A percentile compares a stretch with the other conserved stretches of the same genome.
Conservation (phyloP, 2,329 filamentous ascomycete species). For the Pseudopithomyces chartarum region DNA sequence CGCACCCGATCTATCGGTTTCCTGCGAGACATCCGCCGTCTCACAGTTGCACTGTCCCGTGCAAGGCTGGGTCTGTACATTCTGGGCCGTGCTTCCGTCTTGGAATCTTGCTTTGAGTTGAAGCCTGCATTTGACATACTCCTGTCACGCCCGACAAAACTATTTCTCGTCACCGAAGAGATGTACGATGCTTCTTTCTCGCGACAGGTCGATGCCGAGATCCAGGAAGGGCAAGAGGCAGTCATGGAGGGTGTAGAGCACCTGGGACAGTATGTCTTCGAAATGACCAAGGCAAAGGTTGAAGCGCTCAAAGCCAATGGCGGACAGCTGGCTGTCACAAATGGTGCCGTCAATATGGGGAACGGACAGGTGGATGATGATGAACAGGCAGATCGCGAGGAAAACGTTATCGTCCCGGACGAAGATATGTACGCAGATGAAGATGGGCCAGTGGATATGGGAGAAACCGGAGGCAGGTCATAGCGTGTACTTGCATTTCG, state of each 20-base stretch:
- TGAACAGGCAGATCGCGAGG: constrained; percentile 32
- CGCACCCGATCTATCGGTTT: constrained; percentile 90
- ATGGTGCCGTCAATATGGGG: constrained; percentile 43
- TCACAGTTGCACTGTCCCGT: constrained; percentile 93
- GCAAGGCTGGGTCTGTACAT: constrained; percentile 91
- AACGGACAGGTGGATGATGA: constrained; percentile 35
- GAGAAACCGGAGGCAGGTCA: neutral
- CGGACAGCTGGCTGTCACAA: constrained; percentile 33
- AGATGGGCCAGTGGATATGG: neutral
- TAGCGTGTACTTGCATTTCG: neutral
- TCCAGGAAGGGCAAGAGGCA: constrained; percentile 56
- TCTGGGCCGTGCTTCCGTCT: constrained; percentile 84
- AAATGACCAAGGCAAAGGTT: constrained; percentile 83
- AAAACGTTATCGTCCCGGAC: constrained; percentile 3
- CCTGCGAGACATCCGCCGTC: constrained; percentile 86
- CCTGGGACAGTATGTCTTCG: constrained; percentile 91
- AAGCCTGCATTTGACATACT: constrained; percentile 83
- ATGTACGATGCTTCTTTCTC: constrained; percentile 68
- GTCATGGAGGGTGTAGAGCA: constrained; percentile 93
- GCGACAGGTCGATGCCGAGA: constrained; percentile 55
- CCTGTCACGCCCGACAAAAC: constrained; percentile 76
- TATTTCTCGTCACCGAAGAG: constrained; percentile 82
- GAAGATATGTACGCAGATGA: constrained; percentile 1
- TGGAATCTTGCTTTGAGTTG: constrained; percentile 87
- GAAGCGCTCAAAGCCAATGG: constrained; percentile 58